Evolutionary conservation across 352 stramenopile genomes (phyloP).

Genomic region (Globisporangium yorkense): DNA sequence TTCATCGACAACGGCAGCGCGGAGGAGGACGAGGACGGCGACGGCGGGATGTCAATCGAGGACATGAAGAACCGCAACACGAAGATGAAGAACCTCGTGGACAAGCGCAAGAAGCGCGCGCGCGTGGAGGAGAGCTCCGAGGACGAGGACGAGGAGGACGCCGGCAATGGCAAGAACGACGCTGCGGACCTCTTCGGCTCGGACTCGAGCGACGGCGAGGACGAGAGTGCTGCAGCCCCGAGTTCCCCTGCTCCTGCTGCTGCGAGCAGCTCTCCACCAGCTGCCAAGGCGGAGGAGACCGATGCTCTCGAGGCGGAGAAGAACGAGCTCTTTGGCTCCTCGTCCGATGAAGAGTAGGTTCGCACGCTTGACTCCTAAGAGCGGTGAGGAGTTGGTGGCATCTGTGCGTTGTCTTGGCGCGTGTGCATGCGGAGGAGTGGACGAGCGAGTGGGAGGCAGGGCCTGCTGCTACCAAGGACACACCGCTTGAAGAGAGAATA

Average conservation of each 20-base stretch:
- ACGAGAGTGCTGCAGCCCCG: slow-evolving; percentile 17
- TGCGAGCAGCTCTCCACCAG: not conserved
- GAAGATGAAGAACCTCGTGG: slow-evolving; percentile 82
- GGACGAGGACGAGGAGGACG: slow-evolving; percentile 43
- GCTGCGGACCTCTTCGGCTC: slow-evolving; percentile 73
- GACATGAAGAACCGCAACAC: slow-evolving; percentile 88
- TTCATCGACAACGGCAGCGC: slow-evolving; percentile 17
- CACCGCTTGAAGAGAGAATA: no score
- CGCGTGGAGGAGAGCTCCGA: slow-evolving; percentile 44
- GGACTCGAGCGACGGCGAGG: slow-evolving; percentile 75
- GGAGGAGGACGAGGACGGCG: slow-evolving; percentile 42
- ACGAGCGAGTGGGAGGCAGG: no score
- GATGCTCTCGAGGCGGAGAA: slow-evolving; percentile 56
- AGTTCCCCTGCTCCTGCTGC: not conserved
- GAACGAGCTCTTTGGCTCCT: slow-evolving; percentile 83
- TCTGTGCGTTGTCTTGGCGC: no score
- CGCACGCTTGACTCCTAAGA: not conserved
- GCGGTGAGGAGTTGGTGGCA: no score
- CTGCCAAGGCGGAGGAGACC: not conserved
- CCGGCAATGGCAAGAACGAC: slow-evolving; percentile 15
- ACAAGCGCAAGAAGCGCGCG: slow-evolving; percentile 79
- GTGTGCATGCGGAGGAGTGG: no score
- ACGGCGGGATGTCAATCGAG: slow-evolving; percentile 74
- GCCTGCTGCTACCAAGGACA: no score
- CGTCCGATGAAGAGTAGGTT: slow-evolving; percentile 68